phyloP scores from a whole-genome alignment of 2,329 filamentous ascomycete genomes.

The Alternaria metachromatica region DNA sequence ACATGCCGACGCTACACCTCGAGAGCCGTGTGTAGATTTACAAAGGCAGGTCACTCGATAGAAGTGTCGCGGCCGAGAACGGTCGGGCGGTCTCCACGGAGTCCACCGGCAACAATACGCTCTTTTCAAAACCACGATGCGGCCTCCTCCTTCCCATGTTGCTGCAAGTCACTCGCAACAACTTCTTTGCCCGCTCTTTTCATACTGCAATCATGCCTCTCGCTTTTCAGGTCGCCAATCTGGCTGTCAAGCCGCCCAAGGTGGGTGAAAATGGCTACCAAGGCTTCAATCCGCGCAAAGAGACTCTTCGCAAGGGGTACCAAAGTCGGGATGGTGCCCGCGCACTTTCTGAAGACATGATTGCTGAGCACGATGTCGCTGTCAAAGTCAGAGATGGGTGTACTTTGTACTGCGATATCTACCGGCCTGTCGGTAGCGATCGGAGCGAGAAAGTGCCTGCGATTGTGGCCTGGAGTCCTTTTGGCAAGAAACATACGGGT shows the following conservation, averaged over 20 bases:
- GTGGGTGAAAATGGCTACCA: slow-evolving; percentile 15
- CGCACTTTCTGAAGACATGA: slow-evolving; percentile 8
- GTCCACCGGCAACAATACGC: neutral
- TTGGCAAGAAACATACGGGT: slow-evolving; percentile 46
- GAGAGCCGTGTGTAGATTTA: neutral
- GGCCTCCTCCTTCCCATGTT: neutral
- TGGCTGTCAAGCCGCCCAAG: slow-evolving; percentile 12
- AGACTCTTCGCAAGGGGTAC: slow-evolving; percentile 11
- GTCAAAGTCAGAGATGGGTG: slow-evolving; percentile 16
- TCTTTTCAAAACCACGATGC: slow-evolving; percentile 1
- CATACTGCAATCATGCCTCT: neutral
- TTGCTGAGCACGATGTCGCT: slow-evolving; percentile 13
- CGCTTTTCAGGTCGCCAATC: slow-evolving; percentile 15
- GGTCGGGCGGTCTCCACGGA: neutral
- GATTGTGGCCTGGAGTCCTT: slow-evolving; percentile 53
- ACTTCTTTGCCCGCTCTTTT: neutral
- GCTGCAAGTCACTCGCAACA: neutral
- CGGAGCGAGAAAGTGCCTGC: slow-evolving; percentile 46
- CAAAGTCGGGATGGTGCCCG: slow-evolving; percentile 7
- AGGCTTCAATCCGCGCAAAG: slow-evolving; percentile 15
- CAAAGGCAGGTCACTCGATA: neutral
- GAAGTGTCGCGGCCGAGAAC: slow-evolving; percentile 9
- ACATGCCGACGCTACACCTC: neutral
- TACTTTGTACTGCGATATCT: slow-evolving; percentile 16
- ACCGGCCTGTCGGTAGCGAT: slow-evolving; percentile 25